Conservation (phyloP, 1,284 basidiomycete genomes). For the Macrocystidia cucumis region DNA sequence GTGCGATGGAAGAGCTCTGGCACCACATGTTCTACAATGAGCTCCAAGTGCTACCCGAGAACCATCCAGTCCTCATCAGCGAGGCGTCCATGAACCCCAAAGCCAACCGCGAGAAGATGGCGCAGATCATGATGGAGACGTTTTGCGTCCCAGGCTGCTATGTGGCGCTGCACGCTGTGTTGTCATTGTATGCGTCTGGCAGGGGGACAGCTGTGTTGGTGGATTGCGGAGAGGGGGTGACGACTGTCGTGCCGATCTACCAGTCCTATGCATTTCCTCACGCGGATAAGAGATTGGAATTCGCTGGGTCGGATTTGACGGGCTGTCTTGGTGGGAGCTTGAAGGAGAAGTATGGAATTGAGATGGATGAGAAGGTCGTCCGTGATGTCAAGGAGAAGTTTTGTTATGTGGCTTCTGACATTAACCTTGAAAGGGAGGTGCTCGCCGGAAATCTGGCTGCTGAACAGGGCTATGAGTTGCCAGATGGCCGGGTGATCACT, state of each 20-base stretch:
- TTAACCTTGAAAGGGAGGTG: conserved; percentile 93
- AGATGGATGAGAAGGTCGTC: conserved; percentile 93
- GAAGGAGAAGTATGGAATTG: conserved; percentile 92
- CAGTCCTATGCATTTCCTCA: conserved; percentile 94
- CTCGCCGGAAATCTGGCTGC: conserved; percentile 87
- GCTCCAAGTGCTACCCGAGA: conserved; percentile 76
- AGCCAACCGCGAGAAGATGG: conserved; percentile 95
- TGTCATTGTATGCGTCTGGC: conserved; percentile 90
- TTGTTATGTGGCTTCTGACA: conserved; percentile 95
- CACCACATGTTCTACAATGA: conserved; percentile 90
- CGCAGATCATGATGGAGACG: conserved; percentile 96
- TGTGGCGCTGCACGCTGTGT: conserved; percentile 89
- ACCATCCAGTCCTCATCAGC: conserved; percentile 89
- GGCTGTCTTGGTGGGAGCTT: conserved; percentile 90
- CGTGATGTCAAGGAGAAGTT: conserved; percentile 99
- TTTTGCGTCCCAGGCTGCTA: conserved; percentile 94
- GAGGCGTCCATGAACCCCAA: conserved; percentile 92
- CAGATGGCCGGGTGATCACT: conserved; percentile 95
- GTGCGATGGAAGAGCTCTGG: conserved; percentile 96
- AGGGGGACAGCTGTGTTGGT: conserved; percentile 90
- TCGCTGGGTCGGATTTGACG: conserved; percentile 93
- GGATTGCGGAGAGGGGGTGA: conserved; percentile 92
- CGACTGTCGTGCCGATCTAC: conserved; percentile 92
- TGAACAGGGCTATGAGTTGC: conserved; percentile 95
- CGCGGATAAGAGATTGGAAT: conserved; percentile 91